Evolutionary conservation across 2,329 filamentous ascomycete species (phyloP).

Genomic region (Escovopsis weberi): DNA sequence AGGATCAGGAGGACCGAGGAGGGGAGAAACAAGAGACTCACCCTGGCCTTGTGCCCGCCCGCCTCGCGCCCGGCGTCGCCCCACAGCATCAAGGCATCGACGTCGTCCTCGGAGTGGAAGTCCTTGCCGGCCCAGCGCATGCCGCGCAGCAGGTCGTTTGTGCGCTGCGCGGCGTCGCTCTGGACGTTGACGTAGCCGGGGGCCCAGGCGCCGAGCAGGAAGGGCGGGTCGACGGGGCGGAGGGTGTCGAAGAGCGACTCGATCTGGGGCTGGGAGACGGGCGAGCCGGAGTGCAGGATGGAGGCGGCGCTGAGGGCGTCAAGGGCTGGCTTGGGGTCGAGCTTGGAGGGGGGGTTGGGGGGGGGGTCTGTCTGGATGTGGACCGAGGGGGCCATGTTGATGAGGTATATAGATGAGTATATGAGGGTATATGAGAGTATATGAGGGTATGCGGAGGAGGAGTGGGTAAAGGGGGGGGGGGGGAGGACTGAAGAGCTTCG

Average conservation of each 20-base stretch:
- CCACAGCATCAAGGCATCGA: constrained; percentile 15
- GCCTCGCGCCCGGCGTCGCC: constrained; percentile 2
- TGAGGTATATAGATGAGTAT: background rate
- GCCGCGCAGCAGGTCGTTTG: constrained; percentile 9
- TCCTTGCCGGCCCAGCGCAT: constrained; percentile 18
- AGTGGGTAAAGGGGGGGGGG: too few species aligned
- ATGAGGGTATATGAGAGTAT: too few species aligned
- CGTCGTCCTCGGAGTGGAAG: constrained; percentile 15
- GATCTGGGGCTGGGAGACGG: background rate
- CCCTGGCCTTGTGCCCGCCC: background rate
- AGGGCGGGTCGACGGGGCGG: constrained; percentile 10
- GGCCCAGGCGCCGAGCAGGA: constrained; percentile 16
- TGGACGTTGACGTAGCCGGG: constrained; percentile 11
- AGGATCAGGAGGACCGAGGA: background rate
- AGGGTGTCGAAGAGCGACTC: constrained; percentile 8
- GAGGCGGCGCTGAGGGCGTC: background rate
- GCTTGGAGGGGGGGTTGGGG: background rate
- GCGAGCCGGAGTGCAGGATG: background rate
- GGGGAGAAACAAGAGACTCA: background rate
- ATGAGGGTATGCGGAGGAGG: too few species aligned
- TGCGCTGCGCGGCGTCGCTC: constrained; percentile 10
- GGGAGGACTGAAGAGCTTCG: too few species aligned
- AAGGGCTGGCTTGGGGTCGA: background rate
- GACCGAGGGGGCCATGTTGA: background rate
- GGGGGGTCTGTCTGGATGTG: background rate